A percentile compares a stretch with the other conserved stretches of the same genome.
phyloP scores from a whole-genome alignment of 495 filamentous ascomycete genomes.

The Penicillium mononematosum region DNA sequence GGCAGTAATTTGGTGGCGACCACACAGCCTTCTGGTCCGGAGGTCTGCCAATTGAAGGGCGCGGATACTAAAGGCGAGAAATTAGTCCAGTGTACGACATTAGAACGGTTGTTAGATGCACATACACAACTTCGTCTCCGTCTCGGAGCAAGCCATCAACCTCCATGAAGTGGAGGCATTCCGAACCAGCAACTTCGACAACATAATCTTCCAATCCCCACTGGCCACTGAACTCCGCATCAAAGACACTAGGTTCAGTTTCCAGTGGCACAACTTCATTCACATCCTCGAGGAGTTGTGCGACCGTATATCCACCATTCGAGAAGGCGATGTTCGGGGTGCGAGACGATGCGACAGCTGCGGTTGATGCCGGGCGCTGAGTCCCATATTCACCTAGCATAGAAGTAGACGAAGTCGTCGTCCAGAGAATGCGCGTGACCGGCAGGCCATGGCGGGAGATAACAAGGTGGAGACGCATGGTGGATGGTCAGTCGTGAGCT shows the following conservation, averaged over 20 bases:
- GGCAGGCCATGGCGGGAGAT: slow-evolving; percentile 82
- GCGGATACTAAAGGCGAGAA: slow-evolving; percentile 61
- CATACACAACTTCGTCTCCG: slow-evolving; percentile 82
- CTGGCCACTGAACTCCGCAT: slow-evolving; percentile 47
- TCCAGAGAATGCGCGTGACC: slow-evolving; percentile 73
- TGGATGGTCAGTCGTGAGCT: slow-evolving; percentile 20
- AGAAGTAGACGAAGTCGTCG: slow-evolving; percentile 37
- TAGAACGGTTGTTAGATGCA: slow-evolving; percentile 13
- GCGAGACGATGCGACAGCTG: slow-evolving; percentile 38
- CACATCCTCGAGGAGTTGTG: slow-evolving; percentile 78
- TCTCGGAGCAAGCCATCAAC: slow-evolving; percentile 70
- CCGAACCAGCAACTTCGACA: slow-evolving; percentile 79
- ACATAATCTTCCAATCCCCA: slow-evolving; percentile 94
- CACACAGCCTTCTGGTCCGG: slow-evolving; percentile 68
- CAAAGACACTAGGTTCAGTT: slow-evolving; percentile 48
- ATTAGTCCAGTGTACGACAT: slow-evolving; percentile 1
- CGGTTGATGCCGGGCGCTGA: slow-evolving; percentile 28
- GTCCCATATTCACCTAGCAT: slow-evolving; percentile 31
- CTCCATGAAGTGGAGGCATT: slow-evolving; percentile 84
- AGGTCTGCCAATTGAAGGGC: slow-evolving; percentile 75
- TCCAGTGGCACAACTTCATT: slow-evolving; percentile 85
- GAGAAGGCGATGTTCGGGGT: slow-evolving; percentile 48
- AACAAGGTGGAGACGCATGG: slow-evolving; percentile 78
- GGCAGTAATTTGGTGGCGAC: slow-evolving; percentile 76
- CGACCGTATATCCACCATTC: slow-evolving; percentile 63